Percentiles rank a stretch among this genome's conserved stretches.
Evolutionary conservation across 192 early-diverging fungal species (phyloP).

Genomic region (Coemansia sp.): DNA sequence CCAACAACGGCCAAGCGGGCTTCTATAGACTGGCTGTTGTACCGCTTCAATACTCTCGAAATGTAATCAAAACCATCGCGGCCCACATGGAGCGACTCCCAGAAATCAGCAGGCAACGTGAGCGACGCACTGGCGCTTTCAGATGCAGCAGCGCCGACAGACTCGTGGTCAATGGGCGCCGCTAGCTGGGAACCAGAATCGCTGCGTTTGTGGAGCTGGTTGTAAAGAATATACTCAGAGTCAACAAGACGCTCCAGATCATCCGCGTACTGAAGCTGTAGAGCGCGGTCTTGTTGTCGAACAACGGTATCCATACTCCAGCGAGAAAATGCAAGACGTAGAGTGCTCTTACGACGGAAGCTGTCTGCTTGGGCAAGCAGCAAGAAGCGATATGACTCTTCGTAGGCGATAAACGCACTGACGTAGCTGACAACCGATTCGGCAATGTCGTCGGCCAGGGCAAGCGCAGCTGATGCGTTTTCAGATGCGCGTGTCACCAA

Average conservation of each 20-base stretch:
- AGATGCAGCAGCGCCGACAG: no score
- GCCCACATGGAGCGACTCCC: conserved; percentile 44
- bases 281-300: conserved; percentile 24
- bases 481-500: neutral
- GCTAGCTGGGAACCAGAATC: no score
- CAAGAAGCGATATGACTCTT: conserved; percentile 31
- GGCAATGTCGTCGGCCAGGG: conserved; percentile 26
- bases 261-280: conserved; percentile 36
- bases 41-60: conserved; percentile 10
- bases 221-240: conserved; percentile 13
- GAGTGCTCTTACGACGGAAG: conserved; percentile 16
- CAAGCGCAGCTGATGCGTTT: conserved; percentile 4
- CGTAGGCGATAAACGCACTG: conserved; percentile 36
- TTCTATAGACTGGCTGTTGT: conserved; percentile 14
- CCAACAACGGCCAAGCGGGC: conserved; percentile 10
- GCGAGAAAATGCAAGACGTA: conserved; percentile 16
- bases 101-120: conserved; percentile 21
- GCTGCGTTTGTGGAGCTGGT: no score
- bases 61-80: conserved; percentile 25
- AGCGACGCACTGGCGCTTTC: neutral
- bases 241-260: conserved; percentile 30
- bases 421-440: conserved; percentile 34
- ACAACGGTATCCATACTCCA: conserved; percentile 34
- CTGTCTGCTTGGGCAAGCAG: conserved; percentile 29
- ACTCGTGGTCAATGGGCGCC: no score